Evolutionary conservation across 805 yeast species (phyloP).

Genomic region (Metschnikowia lochheadii): DNA sequence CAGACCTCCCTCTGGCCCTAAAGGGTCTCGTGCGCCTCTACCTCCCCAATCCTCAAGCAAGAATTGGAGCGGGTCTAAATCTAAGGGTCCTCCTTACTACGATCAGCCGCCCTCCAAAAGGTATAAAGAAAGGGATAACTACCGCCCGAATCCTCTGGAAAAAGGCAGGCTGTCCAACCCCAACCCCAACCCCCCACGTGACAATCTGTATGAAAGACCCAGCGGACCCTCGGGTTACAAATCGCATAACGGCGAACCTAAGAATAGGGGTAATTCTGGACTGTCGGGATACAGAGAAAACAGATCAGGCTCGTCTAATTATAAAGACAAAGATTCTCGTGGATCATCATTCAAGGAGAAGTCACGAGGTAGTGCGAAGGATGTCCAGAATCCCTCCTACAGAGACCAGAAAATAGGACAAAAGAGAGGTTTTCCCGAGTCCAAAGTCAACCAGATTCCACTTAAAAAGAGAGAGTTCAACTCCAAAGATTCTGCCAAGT

Average conservation of each 20-base stretch:
- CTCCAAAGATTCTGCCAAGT: background rate
- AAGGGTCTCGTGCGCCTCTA: constrained; percentile 15
- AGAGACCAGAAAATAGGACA: background rate
- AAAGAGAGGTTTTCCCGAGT: constrained; percentile 7
- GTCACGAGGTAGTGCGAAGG: background rate
- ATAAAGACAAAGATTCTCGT: constrained; percentile 1
- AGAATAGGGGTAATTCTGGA: background rate
- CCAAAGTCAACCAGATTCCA: constrained; percentile 1
- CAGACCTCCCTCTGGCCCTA: constrained; percentile 20
- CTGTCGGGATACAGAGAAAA: background rate
- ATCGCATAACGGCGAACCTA: background rate
- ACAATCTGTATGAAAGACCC: constrained; percentile 10
- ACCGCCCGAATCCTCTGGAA: constrained; percentile 12
- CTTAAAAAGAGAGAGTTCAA: constrained; percentile 10
- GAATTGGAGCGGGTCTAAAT: constrained; percentile 10
- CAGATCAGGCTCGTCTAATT: background rate
- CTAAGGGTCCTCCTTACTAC: constrained; percentile 5
- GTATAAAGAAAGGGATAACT: constrained; percentile 16
- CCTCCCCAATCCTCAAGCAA: constrained; percentile 9
- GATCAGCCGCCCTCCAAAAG: constrained; percentile 10
- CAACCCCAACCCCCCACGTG: background rate
- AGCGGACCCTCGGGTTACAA: constrained; percentile 15
- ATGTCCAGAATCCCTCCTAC: constrained; percentile 1
- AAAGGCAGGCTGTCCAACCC: background rate
- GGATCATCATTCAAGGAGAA: background rate